Evolutionary conservation across 495 filamentous ascomycete genomes (phyloP), one percentile per base, ranked within the genome.

Genomic region (Aspergillus saccharolyticus): DNA sequence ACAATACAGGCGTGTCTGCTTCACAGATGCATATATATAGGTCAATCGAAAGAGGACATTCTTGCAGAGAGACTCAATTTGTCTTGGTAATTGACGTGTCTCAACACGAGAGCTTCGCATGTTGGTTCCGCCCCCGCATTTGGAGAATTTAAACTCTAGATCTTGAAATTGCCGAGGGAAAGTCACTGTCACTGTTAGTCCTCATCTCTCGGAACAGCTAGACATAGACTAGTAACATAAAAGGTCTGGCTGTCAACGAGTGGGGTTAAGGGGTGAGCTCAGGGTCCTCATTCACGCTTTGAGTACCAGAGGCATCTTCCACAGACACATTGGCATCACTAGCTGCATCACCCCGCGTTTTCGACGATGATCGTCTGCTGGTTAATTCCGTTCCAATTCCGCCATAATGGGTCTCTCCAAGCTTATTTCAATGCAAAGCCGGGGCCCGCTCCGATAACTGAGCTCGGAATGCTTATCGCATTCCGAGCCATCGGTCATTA

Each of bases 391-490:
- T 20, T 42, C 42, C 42, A n/a, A 28, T 55, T 55, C 53, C 53
- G 47, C 47, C 18, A 30, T 50, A 28, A 50, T 30, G 24, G 21
- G 22, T 15, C 5, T n/a, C 47, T 50, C 22, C 30, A 50, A 50
- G 22, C 47, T 50, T 50, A 50, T 33, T 50, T 18, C 30, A 24
- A 24, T 28, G 47, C 21, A 6, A 28, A 28, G 1, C 21, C 21
- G 5, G 47, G 47, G 24, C 47, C 22, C 22, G 47, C 2, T 28
- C 30, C 15, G 47, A 30, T 50, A 54, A 54, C 20, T 42, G 20
- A 15, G 30, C 52, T 59, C 57, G 57, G 57, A 59, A 59, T 53
- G 54, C 52, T 52, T 55, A 55, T 55, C 54, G 57, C 57, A 42
- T 59, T 59, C 57, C 57, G 57, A 24, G 47, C 21, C 30, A 50